Evolutionary conservation across 495 filamentous ascomycete species (phyloP).

Genomic region (Immersiella caudata): DNA sequence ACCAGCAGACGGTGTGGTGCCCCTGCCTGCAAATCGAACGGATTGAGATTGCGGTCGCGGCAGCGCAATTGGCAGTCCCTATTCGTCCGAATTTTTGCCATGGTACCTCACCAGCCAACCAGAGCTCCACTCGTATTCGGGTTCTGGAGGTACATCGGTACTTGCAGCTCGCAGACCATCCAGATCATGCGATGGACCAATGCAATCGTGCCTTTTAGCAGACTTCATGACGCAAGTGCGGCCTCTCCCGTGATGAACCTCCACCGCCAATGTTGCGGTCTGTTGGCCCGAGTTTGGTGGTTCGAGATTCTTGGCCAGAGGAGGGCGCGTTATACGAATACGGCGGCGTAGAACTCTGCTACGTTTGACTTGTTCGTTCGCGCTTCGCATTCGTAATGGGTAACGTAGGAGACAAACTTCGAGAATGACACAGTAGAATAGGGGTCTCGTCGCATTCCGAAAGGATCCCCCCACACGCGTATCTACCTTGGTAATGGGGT

Average conservation of each 20-base stretch:
- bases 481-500: no score
- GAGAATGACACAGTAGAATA: no score
- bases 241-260: slow-evolving; percentile 16
- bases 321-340: neutral
- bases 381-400: no score
- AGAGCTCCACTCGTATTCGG: slow-evolving; percentile 37
- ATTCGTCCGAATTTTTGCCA: neutral
- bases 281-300: neutral
- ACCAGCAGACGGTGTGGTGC: neutral
- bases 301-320: neutral
- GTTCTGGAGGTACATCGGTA: slow-evolving; percentile 25
- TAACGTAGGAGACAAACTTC: no score
- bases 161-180: neutral
- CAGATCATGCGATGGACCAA: slow-evolving; percentile 20
- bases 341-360: neutral
- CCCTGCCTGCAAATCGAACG: slow-evolving; percentile 13
- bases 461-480: no score
- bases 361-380: no score
- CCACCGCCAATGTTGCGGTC: neutral
- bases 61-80: slow-evolving; percentile 17
- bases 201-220: slow-evolving; percentile 16
- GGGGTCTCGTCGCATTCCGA: no score
- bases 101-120: slow-evolving; percentile 24
- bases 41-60: neutral
- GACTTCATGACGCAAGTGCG: slow-evolving; percentile 20